phyloP scores from a whole-genome alignment of 169 alveolate genomes.

The Cryptosporidium muris region DNA sequence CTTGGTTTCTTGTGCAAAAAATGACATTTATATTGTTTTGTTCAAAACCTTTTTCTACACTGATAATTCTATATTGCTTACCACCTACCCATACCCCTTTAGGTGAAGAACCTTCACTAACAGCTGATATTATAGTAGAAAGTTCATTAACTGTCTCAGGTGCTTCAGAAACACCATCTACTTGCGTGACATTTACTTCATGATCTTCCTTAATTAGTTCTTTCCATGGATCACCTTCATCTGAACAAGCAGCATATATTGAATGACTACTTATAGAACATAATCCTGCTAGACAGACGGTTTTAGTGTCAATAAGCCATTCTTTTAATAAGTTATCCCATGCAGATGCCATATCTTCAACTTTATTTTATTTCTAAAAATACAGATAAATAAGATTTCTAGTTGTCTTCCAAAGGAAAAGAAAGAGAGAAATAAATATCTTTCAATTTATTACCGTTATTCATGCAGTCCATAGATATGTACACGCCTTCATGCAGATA shows the following conservation, averaged over 20 bases:
- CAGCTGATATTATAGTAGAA: slow-evolving; percentile 71
- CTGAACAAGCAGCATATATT: slow-evolving; percentile 72
- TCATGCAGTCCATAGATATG: slow-evolving; percentile 50
- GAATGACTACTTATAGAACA: slow-evolving; percentile 72
- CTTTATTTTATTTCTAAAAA: not conserved
- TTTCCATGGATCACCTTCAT: slow-evolving; percentile 75
- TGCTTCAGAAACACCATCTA: slow-evolving; percentile 72
- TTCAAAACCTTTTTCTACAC: slow-evolving; percentile 61
- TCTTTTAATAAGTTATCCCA: slow-evolving; percentile 75
- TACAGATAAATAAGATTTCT: too few species aligned
- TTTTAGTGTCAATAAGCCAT: slow-evolving; percentile 76
- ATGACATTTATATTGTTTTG: slow-evolving; percentile 51
- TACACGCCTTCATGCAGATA: slow-evolving; percentile 68
- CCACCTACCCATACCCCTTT: slow-evolving; percentile 79
- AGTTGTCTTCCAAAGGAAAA: not conserved
- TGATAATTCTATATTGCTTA: slow-evolving; percentile 70
- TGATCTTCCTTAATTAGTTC: slow-evolving; percentile 73
- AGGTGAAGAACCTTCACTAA: slow-evolving; percentile 76
- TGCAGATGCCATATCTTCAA: slow-evolving; percentile 27
- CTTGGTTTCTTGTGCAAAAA: slow-evolving; percentile 65
- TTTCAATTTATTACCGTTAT: not conserved
- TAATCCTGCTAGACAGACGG: slow-evolving; percentile 75
- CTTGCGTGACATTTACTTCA: slow-evolving; percentile 72
- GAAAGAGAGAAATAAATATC: not conserved
- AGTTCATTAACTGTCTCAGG: slow-evolving; percentile 73